These are phyloP conservation scores for Powellomyces hirtus DNA, from an alignment of 192 early-diverging fungal genomes.

Conservation along the genomic window DNA sequence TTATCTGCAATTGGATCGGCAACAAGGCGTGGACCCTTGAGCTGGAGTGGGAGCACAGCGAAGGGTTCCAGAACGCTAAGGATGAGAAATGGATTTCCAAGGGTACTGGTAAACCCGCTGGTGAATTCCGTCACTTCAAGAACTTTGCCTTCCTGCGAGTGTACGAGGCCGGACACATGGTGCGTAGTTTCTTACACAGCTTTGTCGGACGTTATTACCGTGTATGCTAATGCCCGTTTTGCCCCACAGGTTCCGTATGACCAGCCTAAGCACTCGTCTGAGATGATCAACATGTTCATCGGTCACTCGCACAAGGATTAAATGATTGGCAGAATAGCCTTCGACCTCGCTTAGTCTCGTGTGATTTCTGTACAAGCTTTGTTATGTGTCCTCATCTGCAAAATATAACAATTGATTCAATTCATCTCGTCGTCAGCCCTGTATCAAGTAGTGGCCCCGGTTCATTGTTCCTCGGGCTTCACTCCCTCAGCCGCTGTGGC, in stretches of 20 bases:
- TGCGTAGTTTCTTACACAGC: no score
- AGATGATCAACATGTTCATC: constrained; percentile 89
- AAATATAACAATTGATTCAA: no score
- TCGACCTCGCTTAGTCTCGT: no score
- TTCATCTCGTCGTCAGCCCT: no score
- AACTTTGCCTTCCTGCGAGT: constrained; percentile 83
- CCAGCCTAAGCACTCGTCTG: constrained; percentile 74
- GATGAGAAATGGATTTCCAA: constrained; percentile 73
- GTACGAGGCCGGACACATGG: constrained; percentile 73
- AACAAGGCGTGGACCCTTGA: constrained; percentile 90
- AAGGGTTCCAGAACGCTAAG: constrained; percentile 63
- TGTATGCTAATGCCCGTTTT: not conserved
- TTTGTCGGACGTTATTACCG: not conserved
- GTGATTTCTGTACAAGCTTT: no score
- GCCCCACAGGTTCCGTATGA: constrained; percentile 92
- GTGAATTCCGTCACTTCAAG: constrained; percentile 66
- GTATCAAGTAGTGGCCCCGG: no score
- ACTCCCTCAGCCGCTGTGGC: no score
- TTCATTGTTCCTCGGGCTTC: no score
- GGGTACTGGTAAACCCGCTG: constrained; percentile 52
- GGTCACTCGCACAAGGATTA: constrained; percentile 4
- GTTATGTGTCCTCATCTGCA: no score
- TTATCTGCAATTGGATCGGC: constrained; percentile 83
- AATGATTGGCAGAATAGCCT: no score
- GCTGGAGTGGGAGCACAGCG: constrained; percentile 79